These are phyloP conservation scores for Malbranchea zuffiana DNA, from an alignment of 2,329 filamentous ascomycete species.

Conservation along the genomic window DNA sequence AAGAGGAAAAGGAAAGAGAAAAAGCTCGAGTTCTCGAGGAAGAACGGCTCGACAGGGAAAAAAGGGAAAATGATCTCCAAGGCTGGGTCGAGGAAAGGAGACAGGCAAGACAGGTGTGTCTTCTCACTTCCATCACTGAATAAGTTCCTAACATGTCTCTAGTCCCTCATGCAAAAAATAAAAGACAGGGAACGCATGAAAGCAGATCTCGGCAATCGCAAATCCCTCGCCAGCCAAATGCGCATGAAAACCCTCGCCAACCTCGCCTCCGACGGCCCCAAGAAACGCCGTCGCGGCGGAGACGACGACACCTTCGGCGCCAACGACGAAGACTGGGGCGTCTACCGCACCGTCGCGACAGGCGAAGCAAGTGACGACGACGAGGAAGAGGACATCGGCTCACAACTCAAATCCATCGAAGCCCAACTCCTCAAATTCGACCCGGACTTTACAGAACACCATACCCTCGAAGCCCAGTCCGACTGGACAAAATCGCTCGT, in stretches of 20 bases:
- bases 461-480: conserved; percentile 80
- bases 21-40: conserved; percentile 75
- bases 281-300: conserved; percentile 72
- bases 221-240: conserved; percentile 89
- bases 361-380: conserved; percentile 70
- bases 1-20: conserved; percentile 89
- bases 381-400: conserved; percentile 78
- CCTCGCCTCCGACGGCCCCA: conserved; percentile 77
- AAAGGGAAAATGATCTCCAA: conserved; percentile 72
- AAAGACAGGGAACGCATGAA: conserved; percentile 90
- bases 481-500: conserved; percentile 91
- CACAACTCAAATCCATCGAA: conserved; percentile 65
- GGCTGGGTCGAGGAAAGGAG: conserved; percentile 77
- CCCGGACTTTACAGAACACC: conserved; percentile 77
- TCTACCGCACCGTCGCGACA: conserved; percentile 81
- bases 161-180: conserved; percentile 64
- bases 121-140: background rate
- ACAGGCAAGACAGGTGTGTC: conserved; percentile 49
- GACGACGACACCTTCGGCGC: conserved; percentile 96
- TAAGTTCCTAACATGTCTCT: conserved; percentile 16
- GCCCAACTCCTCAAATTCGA: conserved; percentile 77
- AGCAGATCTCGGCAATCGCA: conserved; percentile 89
- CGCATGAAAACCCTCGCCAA: conserved; percentile 98
- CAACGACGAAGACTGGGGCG: conserved; percentile 95
- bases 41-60: conserved; percentile 70